These are phyloP conservation scores for Boechera retrofracta DNA, from an alignment of 345 rosid species.

Conservation along the genomic window DNA sequence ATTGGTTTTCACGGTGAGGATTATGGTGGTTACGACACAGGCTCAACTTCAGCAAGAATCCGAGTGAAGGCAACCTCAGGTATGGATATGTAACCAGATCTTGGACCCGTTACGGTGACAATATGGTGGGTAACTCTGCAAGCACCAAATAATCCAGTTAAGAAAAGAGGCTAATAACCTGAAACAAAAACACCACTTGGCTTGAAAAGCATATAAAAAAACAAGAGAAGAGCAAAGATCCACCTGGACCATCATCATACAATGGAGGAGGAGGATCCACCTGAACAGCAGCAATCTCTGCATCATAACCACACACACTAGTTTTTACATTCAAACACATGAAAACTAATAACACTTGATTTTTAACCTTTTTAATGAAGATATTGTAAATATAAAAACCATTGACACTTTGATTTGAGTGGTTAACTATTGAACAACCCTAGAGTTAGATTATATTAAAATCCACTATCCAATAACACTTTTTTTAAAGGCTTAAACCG, in stretches of 20 bases:
- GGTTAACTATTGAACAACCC: too few species aligned
- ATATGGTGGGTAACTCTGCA: slow-evolving; percentile 14
- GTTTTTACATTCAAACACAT: neutral
- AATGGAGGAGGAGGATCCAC: slow-evolving; percentile 40
- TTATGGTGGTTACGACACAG: neutral
- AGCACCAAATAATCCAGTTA: slow-evolving; percentile 10
- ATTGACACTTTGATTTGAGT: too few species aligned
- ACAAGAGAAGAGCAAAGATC: slow-evolving; percentile 1
- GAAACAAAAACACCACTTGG: neutral
- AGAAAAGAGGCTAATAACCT: neutral
- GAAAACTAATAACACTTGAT: too few species aligned
- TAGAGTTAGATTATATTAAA: too few species aligned
- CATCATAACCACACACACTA: slow-evolving; percentile 17
- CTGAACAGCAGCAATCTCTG: slow-evolving; percentile 30
- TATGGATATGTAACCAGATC: slow-evolving; percentile 27
- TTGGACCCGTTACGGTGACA: slow-evolving; percentile 20
- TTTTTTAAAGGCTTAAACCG: too few species aligned
- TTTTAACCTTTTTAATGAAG: too few species aligned
- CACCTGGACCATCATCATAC: slow-evolving; percentile 16
- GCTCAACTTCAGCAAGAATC: slow-evolving; percentile 9
- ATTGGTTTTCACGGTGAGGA: neutral
- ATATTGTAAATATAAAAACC: too few species aligned
- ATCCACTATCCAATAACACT: too few species aligned
- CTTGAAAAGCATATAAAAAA: neutral
- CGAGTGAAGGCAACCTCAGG: slow-evolving; percentile 24